These are phyloP conservation scores for Rosa rugosa DNA, from an alignment of 306 rosid genomes.

Conservation along the genomic window DNA sequence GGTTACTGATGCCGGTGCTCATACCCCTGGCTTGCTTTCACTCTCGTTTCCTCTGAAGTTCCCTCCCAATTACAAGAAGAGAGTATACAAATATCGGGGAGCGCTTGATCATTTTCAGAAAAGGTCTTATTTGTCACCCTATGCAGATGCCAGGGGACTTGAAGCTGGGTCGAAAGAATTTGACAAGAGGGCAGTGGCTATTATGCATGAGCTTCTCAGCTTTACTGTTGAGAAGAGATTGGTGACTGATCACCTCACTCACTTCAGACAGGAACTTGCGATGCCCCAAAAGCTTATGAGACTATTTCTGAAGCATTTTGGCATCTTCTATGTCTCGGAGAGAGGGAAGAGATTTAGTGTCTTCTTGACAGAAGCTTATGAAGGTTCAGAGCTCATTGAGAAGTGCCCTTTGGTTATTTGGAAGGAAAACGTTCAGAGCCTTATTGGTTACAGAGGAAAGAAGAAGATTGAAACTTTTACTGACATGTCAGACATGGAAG, in stretches of 20 bases:
- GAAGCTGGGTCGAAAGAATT: slow-evolving; percentile 71
- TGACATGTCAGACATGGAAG: slow-evolving; percentile 64
- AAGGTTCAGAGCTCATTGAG: slow-evolving; percentile 67
- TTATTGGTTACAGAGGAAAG: slow-evolving; percentile 61
- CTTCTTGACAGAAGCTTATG: slow-evolving; percentile 74
- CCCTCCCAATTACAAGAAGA: slow-evolving; percentile 61
- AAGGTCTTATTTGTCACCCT: slow-evolving; percentile 76
- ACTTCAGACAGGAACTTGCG: slow-evolving; percentile 72
- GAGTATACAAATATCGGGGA: slow-evolving; percentile 46
- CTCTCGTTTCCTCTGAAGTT: slow-evolving; percentile 66
- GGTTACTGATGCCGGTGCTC: slow-evolving; percentile 21
- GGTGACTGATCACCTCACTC: slow-evolving; percentile 89
- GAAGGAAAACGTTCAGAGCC: slow-evolving; percentile 66
- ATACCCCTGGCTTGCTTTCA: slow-evolving; percentile 47
- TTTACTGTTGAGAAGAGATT: slow-evolving; percentile 82
- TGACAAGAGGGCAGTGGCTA: slow-evolving; percentile 86
- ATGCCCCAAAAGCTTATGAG: slow-evolving; percentile 97
- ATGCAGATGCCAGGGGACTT: slow-evolving; percentile 72
- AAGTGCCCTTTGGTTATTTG: slow-evolving; percentile 72
- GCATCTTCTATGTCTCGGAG: slow-evolving; percentile 89
- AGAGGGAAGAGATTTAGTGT: slow-evolving; percentile 91
- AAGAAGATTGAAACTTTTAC: slow-evolving; percentile 52
- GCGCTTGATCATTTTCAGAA: slow-evolving; percentile 69
- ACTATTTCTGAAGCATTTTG: slow-evolving; percentile 77
- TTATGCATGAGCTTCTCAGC: slow-evolving; percentile 85